Percentiles rank a stretch among this genome's conserved stretches.
phyloP scores from a whole-genome alignment of 2,329 filamentous ascomycete species.

The Fusarium sororula region DNA sequence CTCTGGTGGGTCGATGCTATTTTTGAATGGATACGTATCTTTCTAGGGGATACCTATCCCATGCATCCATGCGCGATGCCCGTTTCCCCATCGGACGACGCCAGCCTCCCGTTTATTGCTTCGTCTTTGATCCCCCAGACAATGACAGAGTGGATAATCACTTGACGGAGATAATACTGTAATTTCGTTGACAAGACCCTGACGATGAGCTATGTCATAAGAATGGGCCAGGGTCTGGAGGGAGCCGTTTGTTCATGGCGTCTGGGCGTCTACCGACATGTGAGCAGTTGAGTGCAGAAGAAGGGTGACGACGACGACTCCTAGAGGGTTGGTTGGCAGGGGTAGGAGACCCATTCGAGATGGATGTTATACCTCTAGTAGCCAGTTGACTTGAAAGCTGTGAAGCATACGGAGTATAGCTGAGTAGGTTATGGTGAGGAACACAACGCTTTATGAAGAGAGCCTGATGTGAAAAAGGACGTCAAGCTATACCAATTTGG shows the following conservation, averaged over 20 bases:
- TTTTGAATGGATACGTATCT: neutral
- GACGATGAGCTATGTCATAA: constrained; percentile 7
- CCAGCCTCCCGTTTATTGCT: constrained; percentile 8
- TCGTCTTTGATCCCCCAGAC: neutral
- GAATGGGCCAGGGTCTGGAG: neutral
- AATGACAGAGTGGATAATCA: neutral
- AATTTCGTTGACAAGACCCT: constrained; percentile 5
- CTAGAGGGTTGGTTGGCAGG: constrained; percentile 4
- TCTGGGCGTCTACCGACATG: neutral
- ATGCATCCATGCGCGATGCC: neutral
- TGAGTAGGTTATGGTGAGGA: neutral
- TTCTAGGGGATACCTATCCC: constrained; percentile 3
- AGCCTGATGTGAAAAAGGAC: neutral
- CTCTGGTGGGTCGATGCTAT: constrained; percentile 25
- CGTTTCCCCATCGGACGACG: constrained; percentile 10
- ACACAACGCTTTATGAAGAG: neutral
- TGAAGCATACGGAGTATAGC: neutral
- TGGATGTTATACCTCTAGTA: neutral
- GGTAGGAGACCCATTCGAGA: constrained; percentile 7
- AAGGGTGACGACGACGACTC: constrained; percentile 34
- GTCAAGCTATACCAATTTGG: neutral
- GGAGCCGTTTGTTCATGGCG: neutral
- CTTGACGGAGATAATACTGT: neutral
- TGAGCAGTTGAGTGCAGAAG: neutral
- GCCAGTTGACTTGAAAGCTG: neutral